phyloP scores from a whole-genome alignment of 306 rosid genomes.

The Purshia tridentata region DNA sequence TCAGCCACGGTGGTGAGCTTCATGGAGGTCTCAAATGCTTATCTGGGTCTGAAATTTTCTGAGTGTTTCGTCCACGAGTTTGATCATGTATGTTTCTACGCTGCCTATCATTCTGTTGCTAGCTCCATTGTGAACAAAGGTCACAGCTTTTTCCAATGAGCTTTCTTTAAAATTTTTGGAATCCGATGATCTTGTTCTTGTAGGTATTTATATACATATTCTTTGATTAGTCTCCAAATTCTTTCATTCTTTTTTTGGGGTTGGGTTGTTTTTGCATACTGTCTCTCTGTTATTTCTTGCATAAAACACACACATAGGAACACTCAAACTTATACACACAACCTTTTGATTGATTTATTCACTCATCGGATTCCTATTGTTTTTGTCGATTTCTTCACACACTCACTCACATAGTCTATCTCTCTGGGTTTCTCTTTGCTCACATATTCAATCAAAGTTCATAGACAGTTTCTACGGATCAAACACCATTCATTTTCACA shows the following conservation, averaged over 20 bases:
- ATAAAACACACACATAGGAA: slow-evolving; percentile 52
- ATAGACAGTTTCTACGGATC: slow-evolving; percentile 4
- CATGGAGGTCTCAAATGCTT: slow-evolving; percentile 54
- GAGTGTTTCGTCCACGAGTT: slow-evolving; percentile 45
- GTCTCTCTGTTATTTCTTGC: slow-evolving; percentile 32
- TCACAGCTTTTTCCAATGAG: slow-evolving; percentile 47
- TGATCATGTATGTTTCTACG: slow-evolving; percentile 63
- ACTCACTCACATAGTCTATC: slow-evolving; percentile 49
- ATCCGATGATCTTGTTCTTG: slow-evolving; percentile 91
- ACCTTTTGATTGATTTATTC: slow-evolving; percentile 34
- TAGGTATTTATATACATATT: slow-evolving; percentile 33
- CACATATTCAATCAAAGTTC: slow-evolving; percentile 20
- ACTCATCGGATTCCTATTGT: slow-evolving; percentile 92
- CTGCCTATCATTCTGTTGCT: slow-evolving; percentile 32
- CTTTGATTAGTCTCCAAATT: slow-evolving; percentile 39
- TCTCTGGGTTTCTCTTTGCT: slow-evolving; percentile 39
- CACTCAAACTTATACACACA: slow-evolving; percentile 45
- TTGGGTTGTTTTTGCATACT: slow-evolving; percentile 38
- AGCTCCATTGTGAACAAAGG: slow-evolving; percentile 30
- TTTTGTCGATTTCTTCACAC: slow-evolving; percentile 41
- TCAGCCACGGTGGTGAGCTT: slow-evolving; percentile 46
- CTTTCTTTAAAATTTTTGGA: slow-evolving; percentile 64
- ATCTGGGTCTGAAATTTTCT: slow-evolving; percentile 55
- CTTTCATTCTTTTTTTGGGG: slow-evolving; percentile 71
- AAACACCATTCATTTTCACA: slow-evolving; percentile 15